Evolutionary conservation across 2,329 filamentous ascomycete genomes (phyloP).

Genomic region (Colletotrichum sp.): DNA sequence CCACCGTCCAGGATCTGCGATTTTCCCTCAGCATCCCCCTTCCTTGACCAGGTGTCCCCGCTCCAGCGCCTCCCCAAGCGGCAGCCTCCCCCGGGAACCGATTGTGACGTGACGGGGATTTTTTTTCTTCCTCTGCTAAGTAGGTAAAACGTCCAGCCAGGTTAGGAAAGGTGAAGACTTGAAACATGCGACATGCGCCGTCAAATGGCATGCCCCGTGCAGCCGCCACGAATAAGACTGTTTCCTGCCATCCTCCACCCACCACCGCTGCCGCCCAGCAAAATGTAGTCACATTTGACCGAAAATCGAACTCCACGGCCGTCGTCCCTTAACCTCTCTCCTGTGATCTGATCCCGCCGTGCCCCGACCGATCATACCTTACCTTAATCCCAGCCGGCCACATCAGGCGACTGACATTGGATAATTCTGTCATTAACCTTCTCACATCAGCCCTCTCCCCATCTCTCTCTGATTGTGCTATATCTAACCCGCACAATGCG

Average conservation of each 20-base stretch:
- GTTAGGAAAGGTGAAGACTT: not conserved
- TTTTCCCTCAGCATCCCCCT: not conserved
- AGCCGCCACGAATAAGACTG: conserved; percentile 17
- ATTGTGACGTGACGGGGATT: conserved; percentile 6
- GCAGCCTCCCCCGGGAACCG: not conserved
- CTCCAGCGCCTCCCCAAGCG: not conserved
- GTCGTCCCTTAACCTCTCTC: not conserved
- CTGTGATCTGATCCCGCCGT: not conserved
- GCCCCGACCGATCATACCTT: not conserved
- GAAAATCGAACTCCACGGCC: not conserved
- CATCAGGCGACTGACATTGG: not conserved
- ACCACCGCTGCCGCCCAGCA: conserved; percentile 1
- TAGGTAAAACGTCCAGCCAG: not conserved
- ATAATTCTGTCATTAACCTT: not conserved
- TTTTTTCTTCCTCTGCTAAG: not conserved
- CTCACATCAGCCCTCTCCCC: not conserved
- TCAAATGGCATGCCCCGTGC: conserved; percentile 16
- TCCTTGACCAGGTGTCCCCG: not conserved
- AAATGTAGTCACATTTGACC: not conserved
- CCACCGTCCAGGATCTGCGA: not conserved
- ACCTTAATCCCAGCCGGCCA: not conserved
- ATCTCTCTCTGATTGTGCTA: not conserved
- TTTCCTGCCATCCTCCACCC: not conserved
- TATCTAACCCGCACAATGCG: not conserved
- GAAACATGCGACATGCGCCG: conserved; percentile 21